Percentiles rank a stretch among this genome's conserved stretches.
Evolutionary conservation across 805 yeast genomes (phyloP).

Genomic region (Lipomyces anomalus): DNA sequence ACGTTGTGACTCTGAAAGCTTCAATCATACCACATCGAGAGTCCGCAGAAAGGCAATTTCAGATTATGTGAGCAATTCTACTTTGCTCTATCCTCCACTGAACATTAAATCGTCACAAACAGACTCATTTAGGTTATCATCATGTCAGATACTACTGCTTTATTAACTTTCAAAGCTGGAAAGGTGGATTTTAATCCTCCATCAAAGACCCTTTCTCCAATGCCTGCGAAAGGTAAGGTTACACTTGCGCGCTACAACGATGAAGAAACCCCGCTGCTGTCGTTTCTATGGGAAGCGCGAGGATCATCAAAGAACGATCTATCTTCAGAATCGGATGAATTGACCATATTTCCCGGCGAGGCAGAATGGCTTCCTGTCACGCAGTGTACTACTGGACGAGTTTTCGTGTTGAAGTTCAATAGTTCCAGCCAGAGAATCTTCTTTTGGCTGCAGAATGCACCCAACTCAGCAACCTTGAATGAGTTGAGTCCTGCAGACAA

Average conservation of each 20-base stretch:
- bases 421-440: constrained; percentile 53
- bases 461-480: constrained; percentile 51
- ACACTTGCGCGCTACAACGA: constrained; percentile 49
- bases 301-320: constrained; percentile 35
- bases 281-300: constrained; percentile 69
- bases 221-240: constrained; percentile 61
- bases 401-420: constrained; percentile 58
- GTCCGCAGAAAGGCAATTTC: too few relatives aligned
- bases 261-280: constrained; percentile 67
- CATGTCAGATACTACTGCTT: constrained; percentile 8
- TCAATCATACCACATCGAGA: too few relatives aligned
- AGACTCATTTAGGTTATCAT: too few relatives aligned
- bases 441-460: constrained; percentile 59
- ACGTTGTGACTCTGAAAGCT: too few relatives aligned
- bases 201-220: constrained; percentile 62
- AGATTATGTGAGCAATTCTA: too few relatives aligned
- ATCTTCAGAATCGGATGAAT: constrained; percentile 43
- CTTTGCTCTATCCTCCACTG: too few relatives aligned
- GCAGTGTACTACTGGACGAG: constrained; percentile 72
- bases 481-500: constrained; percentile 56
- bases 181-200: constrained; percentile 57
- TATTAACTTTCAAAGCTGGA: constrained; percentile 66
- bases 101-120: too few relatives aligned
- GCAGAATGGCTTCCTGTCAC: constrained; percentile 67
- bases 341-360: constrained; percentile 78